These are phyloP conservation scores for Paracoccidioides brasiliensis DNA, from an alignment of 2,329 filamentous ascomycete species.

Conservation along the genomic window DNA sequence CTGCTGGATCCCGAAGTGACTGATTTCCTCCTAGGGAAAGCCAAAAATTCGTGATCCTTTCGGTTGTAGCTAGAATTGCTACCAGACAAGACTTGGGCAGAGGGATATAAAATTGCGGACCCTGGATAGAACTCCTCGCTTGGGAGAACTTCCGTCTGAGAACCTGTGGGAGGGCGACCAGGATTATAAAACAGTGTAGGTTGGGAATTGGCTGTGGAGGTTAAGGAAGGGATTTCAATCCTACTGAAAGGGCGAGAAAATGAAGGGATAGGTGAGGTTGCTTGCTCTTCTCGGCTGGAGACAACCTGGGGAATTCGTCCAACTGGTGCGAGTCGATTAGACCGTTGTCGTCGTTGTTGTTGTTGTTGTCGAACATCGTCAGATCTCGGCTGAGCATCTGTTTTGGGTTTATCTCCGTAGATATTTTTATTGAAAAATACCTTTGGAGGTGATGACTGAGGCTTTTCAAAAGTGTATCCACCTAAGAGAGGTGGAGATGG, in stretches of 20 bases:
- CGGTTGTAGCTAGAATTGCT: constrained; percentile 26
- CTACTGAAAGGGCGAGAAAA: constrained; percentile 71
- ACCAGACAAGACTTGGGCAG: constrained; percentile 11
- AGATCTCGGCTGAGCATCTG: constrained; percentile 8
- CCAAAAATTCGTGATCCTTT: constrained; percentile 50
- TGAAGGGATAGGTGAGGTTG: constrained; percentile 58
- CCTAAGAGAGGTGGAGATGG: constrained; percentile 30
- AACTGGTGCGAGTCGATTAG: constrained; percentile 62
- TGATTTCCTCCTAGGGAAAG: constrained; percentile 62
- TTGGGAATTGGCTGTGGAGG: constrained; percentile 17
- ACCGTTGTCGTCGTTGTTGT: constrained; percentile 34
- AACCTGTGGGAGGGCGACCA: constrained; percentile 14
- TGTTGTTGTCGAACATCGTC: constrained; percentile 13
- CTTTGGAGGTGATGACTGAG: constrained; percentile 23
- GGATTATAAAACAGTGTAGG: constrained; percentile 15
- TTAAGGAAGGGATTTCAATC: constrained; percentile 31
- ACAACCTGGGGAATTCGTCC: constrained; percentile 77
- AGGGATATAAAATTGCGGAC: constrained; percentile 21
- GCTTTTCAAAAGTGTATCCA: constrained; percentile 17
- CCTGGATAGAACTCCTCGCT: constrained; percentile 16
- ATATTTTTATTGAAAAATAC: constrained; percentile 23
- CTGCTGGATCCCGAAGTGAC: constrained; percentile 54
- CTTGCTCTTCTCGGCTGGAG: constrained; percentile 48
- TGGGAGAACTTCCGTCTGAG: constrained; percentile 14
- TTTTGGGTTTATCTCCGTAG: constrained; percentile 9